Conservation (phyloP, 805 yeast genomes). For the Candida piceae region DNA sequence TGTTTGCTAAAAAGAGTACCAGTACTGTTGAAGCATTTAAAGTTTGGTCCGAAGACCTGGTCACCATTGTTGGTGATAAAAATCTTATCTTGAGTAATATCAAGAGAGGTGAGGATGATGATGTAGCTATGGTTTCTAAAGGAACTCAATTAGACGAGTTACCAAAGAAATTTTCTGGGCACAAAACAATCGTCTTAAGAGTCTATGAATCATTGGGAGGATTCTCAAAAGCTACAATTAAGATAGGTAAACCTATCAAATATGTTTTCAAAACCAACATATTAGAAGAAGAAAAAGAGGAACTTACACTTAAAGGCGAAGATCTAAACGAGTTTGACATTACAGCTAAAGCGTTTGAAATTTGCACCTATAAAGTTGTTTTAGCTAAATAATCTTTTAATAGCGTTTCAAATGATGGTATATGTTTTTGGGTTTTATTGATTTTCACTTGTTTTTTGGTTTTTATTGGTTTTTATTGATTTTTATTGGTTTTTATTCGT, state of each 20-base stretch:
- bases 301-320: slow-evolving; percentile 29
- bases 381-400: slow-evolving; percentile 16
- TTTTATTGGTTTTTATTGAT: too few relatives aligned
- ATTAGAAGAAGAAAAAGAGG: slow-evolving; percentile 48
- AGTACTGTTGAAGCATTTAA: slow-evolving; percentile 2
- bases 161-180: slow-evolving; percentile 40
- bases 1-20: slow-evolving; percentile 6
- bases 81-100: slow-evolving; percentile 68
- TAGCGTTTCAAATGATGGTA: too few relatives aligned
- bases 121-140: slow-evolving; percentile 37
- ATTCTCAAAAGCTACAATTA: slow-evolving; percentile 46
- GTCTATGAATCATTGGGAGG: slow-evolving; percentile 91
- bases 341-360: slow-evolving; percentile 68
- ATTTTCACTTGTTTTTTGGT: too few relatives aligned
- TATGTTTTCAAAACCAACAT: slow-evolving; percentile 53
- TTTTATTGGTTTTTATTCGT: too few relatives aligned
- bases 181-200: slow-evolving; percentile 59
- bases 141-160: slow-evolving; percentile 30
- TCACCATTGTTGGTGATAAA: slow-evolving; percentile 41
- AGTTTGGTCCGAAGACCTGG: slow-evolving; percentile 11
- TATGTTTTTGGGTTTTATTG: too few relatives aligned
- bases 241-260: slow-evolving; percentile 39
- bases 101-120: slow-evolving; percentile 86
- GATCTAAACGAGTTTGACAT: slow-evolving; percentile 32
- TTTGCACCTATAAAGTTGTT: slow-evolving; percentile 56